Evolutionary conservation across 257 asterid species (phyloP), one percentile per base, ranked within the genome.

Genomic region (Ajuga chamaepitys): DNA sequence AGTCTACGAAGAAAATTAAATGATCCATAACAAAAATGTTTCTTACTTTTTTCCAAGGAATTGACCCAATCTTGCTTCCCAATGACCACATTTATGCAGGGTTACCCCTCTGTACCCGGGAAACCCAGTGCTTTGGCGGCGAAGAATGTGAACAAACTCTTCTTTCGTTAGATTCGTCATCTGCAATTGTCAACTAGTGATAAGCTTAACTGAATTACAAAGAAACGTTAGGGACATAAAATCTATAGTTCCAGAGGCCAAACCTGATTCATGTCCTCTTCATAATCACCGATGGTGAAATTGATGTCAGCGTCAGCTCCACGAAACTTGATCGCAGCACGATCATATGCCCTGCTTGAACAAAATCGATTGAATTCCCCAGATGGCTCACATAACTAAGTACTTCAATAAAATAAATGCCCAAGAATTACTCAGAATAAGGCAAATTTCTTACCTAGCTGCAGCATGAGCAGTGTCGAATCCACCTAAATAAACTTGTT

Each of bases 401-500:
- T 51, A 16, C 47, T 48, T 25, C n/a, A 25, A 5, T 25, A 13
- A 17, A 69, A 65, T 30, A 58, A 21, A 48, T 16, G 10, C 26
- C 58, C n/a, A n/a, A n/a, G n/a, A n/a, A n/a, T n/a, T n/a, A n/a
- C n/a, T n/a, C n/a, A n/a, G n/a, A n/a, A n/a, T n/a, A n/a, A n/a
- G n/a, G n/a, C n/a, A 16, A 73, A 34, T 13, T 47, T 54, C 66
- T 68, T 70, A 88, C 98, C 95, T 78, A 78, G 98, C 98, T 20
- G 98, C 98, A 63, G 88, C 79, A 77, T 86, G 94, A 74, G 98
- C 96, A n/a, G 98, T 88, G 76, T 92, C 98, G 63, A 92, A 92
- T 66, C 96, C 98, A n/a, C n/a, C n/a, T n/a, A n/a, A n/a, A n/a
- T n/a, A n/a, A n/a, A n/a, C n/a, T n/a, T n/a, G n/a, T n/a, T n/a